Evolutionary conservation across 2,329 filamentous ascomycete species (phyloP).

Genomic region (Spiromastix sp.): DNA sequence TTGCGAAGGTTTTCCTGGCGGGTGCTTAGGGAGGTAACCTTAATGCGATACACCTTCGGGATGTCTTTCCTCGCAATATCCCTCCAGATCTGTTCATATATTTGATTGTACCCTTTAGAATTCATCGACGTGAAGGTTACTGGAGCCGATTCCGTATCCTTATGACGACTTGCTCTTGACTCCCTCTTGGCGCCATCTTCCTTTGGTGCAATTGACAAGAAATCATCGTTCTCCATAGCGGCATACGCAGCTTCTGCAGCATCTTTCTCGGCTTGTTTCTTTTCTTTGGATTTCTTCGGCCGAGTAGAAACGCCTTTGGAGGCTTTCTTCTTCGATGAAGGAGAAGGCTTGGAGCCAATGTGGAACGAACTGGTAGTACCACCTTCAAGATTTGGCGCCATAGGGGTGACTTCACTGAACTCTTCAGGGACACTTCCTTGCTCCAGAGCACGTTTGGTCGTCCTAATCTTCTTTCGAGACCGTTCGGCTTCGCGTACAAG

Average conservation of each 20-base stretch:
- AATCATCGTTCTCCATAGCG: slow-evolving; percentile 43
- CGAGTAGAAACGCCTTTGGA: slow-evolving; percentile 47
- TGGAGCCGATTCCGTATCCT: slow-evolving; percentile 34
- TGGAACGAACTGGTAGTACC: slow-evolving; percentile 80
- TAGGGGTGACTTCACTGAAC: slow-evolving; percentile 57
- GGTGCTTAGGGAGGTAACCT: slow-evolving; percentile 71
- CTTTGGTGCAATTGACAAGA: slow-evolving; percentile 43
- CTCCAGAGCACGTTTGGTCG: slow-evolving; percentile 81
- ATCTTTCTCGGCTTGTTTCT: slow-evolving; percentile 59
- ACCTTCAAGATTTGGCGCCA: slow-evolving; percentile 73
- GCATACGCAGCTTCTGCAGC: slow-evolving; percentile 82
- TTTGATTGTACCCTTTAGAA: slow-evolving; percentile 89
- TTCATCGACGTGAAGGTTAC: slow-evolving; percentile 57
- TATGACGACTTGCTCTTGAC: slow-evolving; percentile 29
- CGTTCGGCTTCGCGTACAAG: slow-evolving; percentile 78
- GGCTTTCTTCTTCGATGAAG: slow-evolving; percentile 41
- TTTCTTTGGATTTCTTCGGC: slow-evolving; percentile 77
- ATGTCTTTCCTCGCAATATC: slow-evolving; percentile 91
- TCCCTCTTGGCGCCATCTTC: slow-evolving; percentile 43
- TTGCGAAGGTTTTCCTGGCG: slow-evolving; percentile 96
- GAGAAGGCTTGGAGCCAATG: slow-evolving; percentile 45
- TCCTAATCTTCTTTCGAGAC: slow-evolving; percentile 83
- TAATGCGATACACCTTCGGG: slow-evolving; percentile 82
- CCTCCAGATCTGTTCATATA: slow-evolving; percentile 95
- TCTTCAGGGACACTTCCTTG: slow-evolving; percentile 64